Evolutionary conservation across 164 flowering plant genomes (phyloP).

Genomic region (Tinospora cordifolia): DNA sequence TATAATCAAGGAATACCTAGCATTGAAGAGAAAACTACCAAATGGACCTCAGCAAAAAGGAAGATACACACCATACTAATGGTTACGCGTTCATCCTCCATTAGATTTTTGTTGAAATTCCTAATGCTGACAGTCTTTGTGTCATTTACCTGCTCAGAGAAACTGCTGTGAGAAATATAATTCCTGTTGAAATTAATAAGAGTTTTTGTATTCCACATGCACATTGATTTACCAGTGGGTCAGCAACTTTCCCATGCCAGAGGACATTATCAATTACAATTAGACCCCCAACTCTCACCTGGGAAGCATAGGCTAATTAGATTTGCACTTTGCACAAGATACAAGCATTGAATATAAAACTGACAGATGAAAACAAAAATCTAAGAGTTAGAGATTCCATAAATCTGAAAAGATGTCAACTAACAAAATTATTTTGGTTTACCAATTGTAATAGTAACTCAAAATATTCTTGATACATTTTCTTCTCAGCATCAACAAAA

Average conservation of each 20-base stretch:
- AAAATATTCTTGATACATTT: constrained; percentile 68
- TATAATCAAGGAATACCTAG: constrained; percentile 3
- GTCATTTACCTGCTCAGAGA: constrained; percentile 57
- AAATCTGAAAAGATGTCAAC: neutral
- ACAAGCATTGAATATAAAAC: neutral
- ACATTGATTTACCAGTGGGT: constrained; percentile 53
- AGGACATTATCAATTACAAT: constrained; percentile 91
- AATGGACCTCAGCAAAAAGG: neutral
- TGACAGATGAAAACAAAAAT: neutral
- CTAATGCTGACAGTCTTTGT: constrained; percentile 61
- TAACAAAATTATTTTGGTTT: constrained; percentile 4
- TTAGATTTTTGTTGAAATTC: constrained; percentile 48
- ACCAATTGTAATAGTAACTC: constrained; percentile 81
- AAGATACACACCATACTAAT: constrained; percentile 67
- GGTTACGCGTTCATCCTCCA: constrained; percentile 69
- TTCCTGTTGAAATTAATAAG: neutral
- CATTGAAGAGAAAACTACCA: neutral
- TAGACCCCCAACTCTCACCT: constrained; percentile 85
- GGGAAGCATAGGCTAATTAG: constrained; percentile 14
- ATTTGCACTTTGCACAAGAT: neutral
- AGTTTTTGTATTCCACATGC: neutral
- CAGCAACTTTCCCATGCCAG: constrained; percentile 93
- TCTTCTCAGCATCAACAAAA: constrained; percentile 91
- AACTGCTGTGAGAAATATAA: neutral
- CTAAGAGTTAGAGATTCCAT: neutral